A percentile compares a stretch with the other conserved stretches of the same genome.
These are phyloP conservation scores for Phytopythium ostracodes DNA, from an alignment of 352 stramenopile species.

Conservation along the genomic window DNA sequence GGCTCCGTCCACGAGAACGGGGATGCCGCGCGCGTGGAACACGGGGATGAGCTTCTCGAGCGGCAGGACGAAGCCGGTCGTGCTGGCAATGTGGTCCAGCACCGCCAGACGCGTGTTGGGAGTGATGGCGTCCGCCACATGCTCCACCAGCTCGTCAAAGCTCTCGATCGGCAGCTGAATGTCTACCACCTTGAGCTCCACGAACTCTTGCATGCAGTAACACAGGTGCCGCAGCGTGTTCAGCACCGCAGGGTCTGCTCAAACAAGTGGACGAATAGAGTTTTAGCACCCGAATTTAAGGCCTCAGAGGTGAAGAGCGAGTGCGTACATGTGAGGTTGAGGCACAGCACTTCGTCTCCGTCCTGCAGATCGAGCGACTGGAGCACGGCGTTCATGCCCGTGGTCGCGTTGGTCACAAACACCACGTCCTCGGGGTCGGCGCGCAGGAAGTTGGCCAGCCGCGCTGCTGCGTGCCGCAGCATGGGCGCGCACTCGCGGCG, in stretches of 20 bases:
- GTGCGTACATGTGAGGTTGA: conserved; percentile 81
- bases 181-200: conserved; percentile 86
- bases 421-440: conserved; percentile 76
- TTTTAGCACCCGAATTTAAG: too few relatives aligned
- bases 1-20: conserved; percentile 75
- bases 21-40: conserved; percentile 73
- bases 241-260: conserved; percentile 70
- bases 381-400: conserved; percentile 81
- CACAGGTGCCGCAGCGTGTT: conserved; percentile 83
- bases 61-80: conserved; percentile 68
- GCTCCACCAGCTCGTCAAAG: conserved; percentile 66
- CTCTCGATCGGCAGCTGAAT: conserved; percentile 63
- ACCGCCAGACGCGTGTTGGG: conserved; percentile 80
- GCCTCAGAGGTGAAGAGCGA: too few relatives aligned
- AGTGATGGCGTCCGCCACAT: conserved; percentile 71
- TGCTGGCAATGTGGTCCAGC: conserved; percentile 81
- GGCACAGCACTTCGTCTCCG: conserved; percentile 83
- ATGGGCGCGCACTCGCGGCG: conserved; percentile 54
- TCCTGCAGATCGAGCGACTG: conserved; percentile 84
- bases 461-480: conserved; percentile 56
- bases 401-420: conserved; percentile 85
- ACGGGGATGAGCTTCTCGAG: conserved; percentile 81
- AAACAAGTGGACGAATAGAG: conserved; percentile 1
- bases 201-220: conserved; percentile 85
- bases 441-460: conserved; percentile 65